Conservation (phyloP, 495 filamentous ascomycete species). For the Xeromyces bisporus region DNA sequence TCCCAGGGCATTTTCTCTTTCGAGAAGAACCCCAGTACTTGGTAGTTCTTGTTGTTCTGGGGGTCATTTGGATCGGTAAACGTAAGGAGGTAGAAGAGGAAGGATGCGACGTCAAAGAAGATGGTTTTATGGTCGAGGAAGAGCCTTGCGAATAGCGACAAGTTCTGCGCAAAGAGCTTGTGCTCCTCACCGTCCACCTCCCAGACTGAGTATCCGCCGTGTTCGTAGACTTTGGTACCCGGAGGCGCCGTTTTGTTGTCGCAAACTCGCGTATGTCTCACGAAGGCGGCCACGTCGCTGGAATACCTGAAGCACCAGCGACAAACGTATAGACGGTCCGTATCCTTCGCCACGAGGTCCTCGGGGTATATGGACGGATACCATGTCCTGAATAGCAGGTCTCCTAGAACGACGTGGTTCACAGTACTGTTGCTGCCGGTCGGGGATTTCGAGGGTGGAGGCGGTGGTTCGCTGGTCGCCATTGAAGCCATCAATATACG, state of each 20-base stretch:
- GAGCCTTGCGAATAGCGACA: conserved; percentile 92
- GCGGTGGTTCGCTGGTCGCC: conserved; percentile 13
- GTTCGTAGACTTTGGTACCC: conserved; percentile 37
- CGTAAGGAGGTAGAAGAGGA: conserved; percentile 84
- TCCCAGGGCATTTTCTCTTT: conserved; percentile 99
- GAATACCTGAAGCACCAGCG: conserved; percentile 89
- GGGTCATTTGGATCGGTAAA: conserved; percentile 23
- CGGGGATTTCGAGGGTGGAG: conserved; percentile 16
- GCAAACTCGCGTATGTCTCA: conserved; percentile 32
- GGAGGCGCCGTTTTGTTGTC: conserved; percentile 22
- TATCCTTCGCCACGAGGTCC: conserved; percentile 50
- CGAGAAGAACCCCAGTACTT: conserved; percentile 85
- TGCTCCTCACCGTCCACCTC: conserved; percentile 82
- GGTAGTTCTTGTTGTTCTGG: conserved; percentile 11
- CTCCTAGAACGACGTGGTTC: conserved; percentile 57
- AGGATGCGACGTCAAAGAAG: conserved; percentile 89
- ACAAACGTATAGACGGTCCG: conserved; percentile 63
- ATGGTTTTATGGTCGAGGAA: conserved; percentile 97
- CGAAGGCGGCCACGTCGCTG: conserved; percentile 45
- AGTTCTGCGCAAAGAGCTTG: conserved; percentile 86
- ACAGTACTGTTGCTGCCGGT: conserved; percentile 41
- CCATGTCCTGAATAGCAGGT: conserved; percentile 58
- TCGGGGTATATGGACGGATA: conserved; percentile 67
- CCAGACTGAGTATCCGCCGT: conserved; percentile 52
- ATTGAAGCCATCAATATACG: too few relatives aligned